Conservation (phyloP, 2,329 filamentous ascomycete genomes). For the Claviceps arundinis region DNA sequence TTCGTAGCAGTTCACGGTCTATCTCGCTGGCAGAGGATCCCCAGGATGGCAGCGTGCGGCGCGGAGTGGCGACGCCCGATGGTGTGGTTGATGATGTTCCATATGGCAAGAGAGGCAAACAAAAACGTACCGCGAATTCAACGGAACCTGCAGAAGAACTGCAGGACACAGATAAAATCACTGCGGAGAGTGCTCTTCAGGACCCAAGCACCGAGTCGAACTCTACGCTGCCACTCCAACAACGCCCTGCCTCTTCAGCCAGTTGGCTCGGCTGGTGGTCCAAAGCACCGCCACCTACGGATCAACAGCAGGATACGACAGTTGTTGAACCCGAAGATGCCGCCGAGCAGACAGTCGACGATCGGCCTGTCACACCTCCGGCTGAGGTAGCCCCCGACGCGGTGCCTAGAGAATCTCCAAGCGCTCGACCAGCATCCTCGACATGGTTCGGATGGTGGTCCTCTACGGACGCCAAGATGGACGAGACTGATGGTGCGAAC, state of each 20-base stretch:
- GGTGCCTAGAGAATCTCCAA: constrained; percentile 7
- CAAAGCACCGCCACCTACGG: constrained; percentile 13
- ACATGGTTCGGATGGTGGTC: constrained; percentile 31
- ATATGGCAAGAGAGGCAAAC: not conserved
- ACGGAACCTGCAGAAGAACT: not conserved
- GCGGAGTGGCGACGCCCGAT: not conserved
- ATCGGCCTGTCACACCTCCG: constrained; percentile 13
- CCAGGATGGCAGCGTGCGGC: constrained; percentile 10
- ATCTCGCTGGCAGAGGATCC: constrained; percentile 14
- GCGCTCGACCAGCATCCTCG: constrained; percentile 9
- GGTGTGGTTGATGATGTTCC: not conserved
- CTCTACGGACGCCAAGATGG: constrained; percentile 7
- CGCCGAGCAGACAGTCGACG: constrained; percentile 8
- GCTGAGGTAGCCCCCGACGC: constrained; percentile 10
- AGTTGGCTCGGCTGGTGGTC: constrained; percentile 44
- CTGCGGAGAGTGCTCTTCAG: not conserved
- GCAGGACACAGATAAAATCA: not conserved
- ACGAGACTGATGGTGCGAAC: constrained; percentile 1
- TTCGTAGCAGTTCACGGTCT: constrained; percentile 14
- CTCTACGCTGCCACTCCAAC: constrained; percentile 2
- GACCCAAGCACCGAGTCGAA: not conserved
- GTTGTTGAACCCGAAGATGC: not conserved
- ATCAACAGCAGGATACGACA: constrained; percentile 10
- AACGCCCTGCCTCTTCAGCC: constrained; percentile 20
- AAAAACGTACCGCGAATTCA: constrained; percentile 1